phyloP scores from a whole-genome alignment of 768 basidiomycete species.

The Daedaleopsis nitida region DNA sequence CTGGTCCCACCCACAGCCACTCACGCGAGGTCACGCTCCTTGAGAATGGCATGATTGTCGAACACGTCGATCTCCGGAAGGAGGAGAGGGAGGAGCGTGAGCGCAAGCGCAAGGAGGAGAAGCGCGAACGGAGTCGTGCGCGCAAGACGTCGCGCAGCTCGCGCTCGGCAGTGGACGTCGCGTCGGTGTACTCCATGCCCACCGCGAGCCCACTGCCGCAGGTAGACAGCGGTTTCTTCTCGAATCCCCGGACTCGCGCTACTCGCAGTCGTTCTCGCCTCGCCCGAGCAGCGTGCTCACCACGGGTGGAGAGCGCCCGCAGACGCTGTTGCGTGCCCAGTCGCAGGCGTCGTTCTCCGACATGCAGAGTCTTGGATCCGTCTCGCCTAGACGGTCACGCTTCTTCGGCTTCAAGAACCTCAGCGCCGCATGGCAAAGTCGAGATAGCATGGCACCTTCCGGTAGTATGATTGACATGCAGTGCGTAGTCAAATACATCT shows the following conservation, averaged over 20 bases:
- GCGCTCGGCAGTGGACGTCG: conserved; percentile 70
- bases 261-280: conserved; percentile 47
- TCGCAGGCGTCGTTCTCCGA: conserved; percentile 84
- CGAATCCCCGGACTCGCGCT: conserved; percentile 60
- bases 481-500: conserved; percentile 47
- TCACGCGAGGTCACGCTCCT: conserved; percentile 79
- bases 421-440: conserved; percentile 73
- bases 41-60: conserved; percentile 88
- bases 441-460: conserved; percentile 80
- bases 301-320: conserved; percentile 46
- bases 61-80: conserved; percentile 80
- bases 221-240: conserved; percentile 54
- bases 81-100: conserved; percentile 79
- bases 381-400: conserved; percentile 63
- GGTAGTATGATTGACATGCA: conserved; percentile 95
- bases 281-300: conserved; percentile 43
- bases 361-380: conserved; percentile 70
- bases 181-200: conserved; percentile 69
- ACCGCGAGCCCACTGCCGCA: conserved; percentile 46
- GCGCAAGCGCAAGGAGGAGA: conserved; percentile 69
- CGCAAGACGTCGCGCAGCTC: conserved; percentile 66
- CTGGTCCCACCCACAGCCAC: conserved; percentile 46
- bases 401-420: conserved; percentile 81
- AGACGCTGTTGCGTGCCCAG: conserved; percentile 63
- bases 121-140: conserved; percentile 52